Evolutionary conservation across 192 early-diverging fungal genomes (phyloP), one percentile per base, ranked within the genome.

Genomic region (Funneliformis geosporum): DNA sequence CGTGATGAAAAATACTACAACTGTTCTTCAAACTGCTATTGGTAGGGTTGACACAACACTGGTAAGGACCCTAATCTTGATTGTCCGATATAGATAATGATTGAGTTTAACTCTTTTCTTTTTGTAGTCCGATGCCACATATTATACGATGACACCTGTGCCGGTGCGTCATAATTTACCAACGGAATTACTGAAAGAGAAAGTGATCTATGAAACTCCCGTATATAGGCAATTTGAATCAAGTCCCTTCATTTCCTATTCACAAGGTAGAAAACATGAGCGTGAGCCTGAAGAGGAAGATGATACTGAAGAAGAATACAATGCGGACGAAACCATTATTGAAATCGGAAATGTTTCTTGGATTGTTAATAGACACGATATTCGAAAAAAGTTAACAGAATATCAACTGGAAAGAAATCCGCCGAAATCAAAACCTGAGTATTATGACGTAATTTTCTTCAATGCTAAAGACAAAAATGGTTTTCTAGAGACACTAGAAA

Each of bases 401-500:
- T 75, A 75, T 28, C 60, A 75, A 28, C 43, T 62, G 39, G 8
- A 75, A 21, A 62, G 25, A 44, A 75, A 75, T 62, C 60, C 12
- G 60, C 38, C 38, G 18, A 76, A 76, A 76, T 23, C 60, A 25
- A 76, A 9, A 8, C 60, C 39, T 16, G 40, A 69, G 21, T 69
- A 69, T 69, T 69, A 69, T 42, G 67, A 43, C 40, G 5, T 69
- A 40, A 69, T 76, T 42, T 61, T 76, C 11, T 76, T 76, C 40
- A 61, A 60, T 76, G 7, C 16, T 61, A 61, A 76, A 21, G 28
- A 70, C 1, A 60, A 64, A 76, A n/a, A 76, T 64, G 2, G 75
- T 1, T 76, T 76, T 64, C 23, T 76, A 61, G 60, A 43, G 75
- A 76, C 60, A 76, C 23, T 76, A n/a, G 60, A 76, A 14, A 14